phyloP scores from a whole-genome alignment of 1,284 basidiomycete genomes.

The Cutaneotrichosporon daszewskae region DNA sequence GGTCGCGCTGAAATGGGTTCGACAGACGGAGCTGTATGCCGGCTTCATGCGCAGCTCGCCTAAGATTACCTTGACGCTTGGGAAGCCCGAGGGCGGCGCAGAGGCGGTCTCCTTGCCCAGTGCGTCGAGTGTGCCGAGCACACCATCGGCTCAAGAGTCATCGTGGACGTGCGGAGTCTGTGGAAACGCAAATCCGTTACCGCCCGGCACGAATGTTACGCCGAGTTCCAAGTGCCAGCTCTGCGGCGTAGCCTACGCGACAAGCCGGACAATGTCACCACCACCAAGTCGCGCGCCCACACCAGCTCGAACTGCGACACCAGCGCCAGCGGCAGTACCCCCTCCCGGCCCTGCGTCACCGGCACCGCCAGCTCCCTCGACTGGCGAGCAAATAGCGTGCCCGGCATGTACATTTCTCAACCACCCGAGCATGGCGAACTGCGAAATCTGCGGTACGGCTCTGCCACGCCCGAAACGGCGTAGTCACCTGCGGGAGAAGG shows the following conservation, averaged over 20 bases:
- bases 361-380: neutral
- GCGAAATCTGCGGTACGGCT: constrained; percentile 81
- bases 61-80: constrained; percentile 66
- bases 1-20: constrained; percentile 57
- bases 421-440: constrained; percentile 64
- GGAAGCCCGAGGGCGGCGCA: too few species aligned
- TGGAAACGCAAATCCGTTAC: constrained; percentile 66
- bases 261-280: constrained; percentile 5
- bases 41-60: constrained; percentile 86
- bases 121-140: too few species aligned
- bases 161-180: constrained; percentile 81
- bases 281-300: constrained; percentile 6
- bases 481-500: constrained; percentile 49
- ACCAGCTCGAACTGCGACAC: neutral
- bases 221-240: constrained; percentile 62
- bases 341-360: neutral
- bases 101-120: too few species aligned
- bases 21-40: constrained; percentile 81
- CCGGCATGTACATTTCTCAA: constrained; percentile 90
- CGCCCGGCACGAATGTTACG: constrained; percentile 8
- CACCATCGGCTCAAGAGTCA: neutral
- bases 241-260: constrained; percentile 54
- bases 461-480: constrained; percentile 40
- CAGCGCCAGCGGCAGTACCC: neutral
- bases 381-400: constrained; percentile 63